phyloP scores from a whole-genome alignment of 2,329 filamentous ascomycete genomes.

The Cercospora zeae-maydis region DNA sequence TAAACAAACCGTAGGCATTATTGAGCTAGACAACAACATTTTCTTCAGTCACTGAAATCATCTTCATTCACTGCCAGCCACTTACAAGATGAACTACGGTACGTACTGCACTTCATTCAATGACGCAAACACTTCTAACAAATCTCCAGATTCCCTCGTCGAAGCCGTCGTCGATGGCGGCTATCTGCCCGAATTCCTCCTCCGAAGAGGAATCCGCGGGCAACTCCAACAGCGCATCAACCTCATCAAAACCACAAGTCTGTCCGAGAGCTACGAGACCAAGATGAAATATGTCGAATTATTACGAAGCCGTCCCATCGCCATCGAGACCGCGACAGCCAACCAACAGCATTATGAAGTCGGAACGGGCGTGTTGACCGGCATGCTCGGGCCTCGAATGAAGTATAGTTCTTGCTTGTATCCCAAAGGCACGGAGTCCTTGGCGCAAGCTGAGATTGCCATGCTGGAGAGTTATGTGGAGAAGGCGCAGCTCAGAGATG shows the following conservation, averaged over 20 bases:
- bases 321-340: conserved; percentile 62
- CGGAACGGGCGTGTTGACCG: conserved; percentile 59
- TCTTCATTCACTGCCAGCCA: background rate
- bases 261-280: conserved; percentile 52
- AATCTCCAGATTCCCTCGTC: conserved; percentile 35
- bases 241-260: conserved; percentile 53
- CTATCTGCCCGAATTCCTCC: conserved; percentile 59
- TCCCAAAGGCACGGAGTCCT: conserved; percentile 58
- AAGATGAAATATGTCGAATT: conserved; percentile 63
- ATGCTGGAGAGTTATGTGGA: conserved; percentile 64
- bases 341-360: conserved; percentile 73
- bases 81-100: background rate
- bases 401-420: conserved; percentile 70
- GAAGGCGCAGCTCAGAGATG: conserved; percentile 57
- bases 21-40: background rate
- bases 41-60: background rate
- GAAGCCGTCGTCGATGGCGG: conserved; percentile 63
- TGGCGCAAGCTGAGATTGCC: conserved; percentile 62
- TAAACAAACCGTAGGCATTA: background rate
- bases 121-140: conserved; percentile 5
- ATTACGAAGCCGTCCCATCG: conserved; percentile 60
- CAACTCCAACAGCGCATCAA: conserved; percentile 60
- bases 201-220: conserved; percentile 63
- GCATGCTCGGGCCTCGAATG: conserved; percentile 64
- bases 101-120: background rate